Conservation (phyloP, 495 filamentous ascomycete genomes). For the Pyronema omphalodes region DNA sequence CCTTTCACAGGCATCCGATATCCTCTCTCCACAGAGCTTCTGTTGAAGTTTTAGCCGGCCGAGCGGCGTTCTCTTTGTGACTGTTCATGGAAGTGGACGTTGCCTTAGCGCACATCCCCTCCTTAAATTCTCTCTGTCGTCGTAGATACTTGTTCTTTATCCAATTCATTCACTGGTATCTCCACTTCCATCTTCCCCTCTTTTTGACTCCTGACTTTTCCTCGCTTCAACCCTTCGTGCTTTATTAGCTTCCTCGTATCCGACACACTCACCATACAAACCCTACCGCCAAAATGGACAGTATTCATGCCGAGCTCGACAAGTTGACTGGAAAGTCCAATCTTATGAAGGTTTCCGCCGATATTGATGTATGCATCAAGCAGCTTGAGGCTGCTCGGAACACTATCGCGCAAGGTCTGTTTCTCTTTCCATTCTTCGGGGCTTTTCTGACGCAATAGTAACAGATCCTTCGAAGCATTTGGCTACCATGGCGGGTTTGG, state of each 20-base stretch:
- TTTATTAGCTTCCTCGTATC: neutral
- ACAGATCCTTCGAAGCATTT: conserved; percentile 51
- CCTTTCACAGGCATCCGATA: neutral
- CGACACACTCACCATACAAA: neutral
- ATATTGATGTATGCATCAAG: conserved; percentile 67
- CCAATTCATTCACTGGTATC: no score
- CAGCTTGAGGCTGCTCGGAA: conserved; percentile 54
- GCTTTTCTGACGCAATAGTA: neutral
- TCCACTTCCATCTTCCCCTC: no score
- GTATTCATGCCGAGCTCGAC: conserved; percentile 53
- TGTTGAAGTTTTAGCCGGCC: no score
- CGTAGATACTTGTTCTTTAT: no score
- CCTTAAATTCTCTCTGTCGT: no score
- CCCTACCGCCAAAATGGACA: conserved; percentile 38
- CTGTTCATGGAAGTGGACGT: no score
- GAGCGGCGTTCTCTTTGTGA: no score
- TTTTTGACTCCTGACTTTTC: no score
- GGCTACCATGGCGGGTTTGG: conserved; percentile 59
- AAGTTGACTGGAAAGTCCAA: conserved; percentile 51
- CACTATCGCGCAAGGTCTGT: conserved; percentile 42
- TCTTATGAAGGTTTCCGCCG: conserved; percentile 47
- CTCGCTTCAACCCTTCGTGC: no score
- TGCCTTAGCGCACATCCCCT: no score
- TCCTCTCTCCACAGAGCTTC: neutral
- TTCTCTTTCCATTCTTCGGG: conserved; percentile 10